These are phyloP conservation scores for Boletus rex-veris DNA, from an alignment of 768 basidiomycete genomes.

Conservation along the genomic window DNA sequence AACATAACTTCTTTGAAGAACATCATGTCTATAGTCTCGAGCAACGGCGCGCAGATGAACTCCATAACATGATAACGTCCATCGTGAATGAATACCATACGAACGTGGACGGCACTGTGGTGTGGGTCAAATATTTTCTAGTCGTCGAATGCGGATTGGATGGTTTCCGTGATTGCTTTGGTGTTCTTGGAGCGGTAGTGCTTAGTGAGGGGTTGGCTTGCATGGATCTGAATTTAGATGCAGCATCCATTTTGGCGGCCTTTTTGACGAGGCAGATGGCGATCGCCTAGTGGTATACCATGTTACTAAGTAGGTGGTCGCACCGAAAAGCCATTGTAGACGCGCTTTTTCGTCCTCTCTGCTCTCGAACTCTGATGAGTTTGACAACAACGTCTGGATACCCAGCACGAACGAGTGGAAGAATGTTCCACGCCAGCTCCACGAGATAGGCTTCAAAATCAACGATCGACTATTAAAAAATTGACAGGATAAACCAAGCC, in stretches of 20 bases:
- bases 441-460: conserved; percentile 85
- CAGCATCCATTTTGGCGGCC: conserved; percentile 87
- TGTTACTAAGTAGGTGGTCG: neutral
- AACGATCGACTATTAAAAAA: too few species aligned
- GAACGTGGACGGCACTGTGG: too few species aligned
- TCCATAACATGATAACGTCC: too few species aligned
- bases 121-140: conserved; percentile 25
- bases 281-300: conserved; percentile 59
- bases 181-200: conserved; percentile 90
- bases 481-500: too few species aligned
- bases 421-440: conserved; percentile 68
- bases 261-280: conserved; percentile 93
- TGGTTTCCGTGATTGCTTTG: conserved; percentile 74
- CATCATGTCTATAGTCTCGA: too few species aligned
- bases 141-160: conserved; percentile 65
- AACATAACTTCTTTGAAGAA: too few species aligned
- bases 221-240: conserved; percentile 90
- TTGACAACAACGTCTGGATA: conserved; percentile 84
- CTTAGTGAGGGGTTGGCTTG: conserved; percentile 91
- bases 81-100: too few species aligned
- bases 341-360: conserved; percentile 89
- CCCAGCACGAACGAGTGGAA: conserved; percentile 75
- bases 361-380: conserved; percentile 88
- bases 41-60: too few species aligned
- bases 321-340: neutral